Evolutionary conservation across 2,329 filamentous ascomycete species (phyloP).

Genomic region (Phaeomoniella chlamydospora): DNA sequence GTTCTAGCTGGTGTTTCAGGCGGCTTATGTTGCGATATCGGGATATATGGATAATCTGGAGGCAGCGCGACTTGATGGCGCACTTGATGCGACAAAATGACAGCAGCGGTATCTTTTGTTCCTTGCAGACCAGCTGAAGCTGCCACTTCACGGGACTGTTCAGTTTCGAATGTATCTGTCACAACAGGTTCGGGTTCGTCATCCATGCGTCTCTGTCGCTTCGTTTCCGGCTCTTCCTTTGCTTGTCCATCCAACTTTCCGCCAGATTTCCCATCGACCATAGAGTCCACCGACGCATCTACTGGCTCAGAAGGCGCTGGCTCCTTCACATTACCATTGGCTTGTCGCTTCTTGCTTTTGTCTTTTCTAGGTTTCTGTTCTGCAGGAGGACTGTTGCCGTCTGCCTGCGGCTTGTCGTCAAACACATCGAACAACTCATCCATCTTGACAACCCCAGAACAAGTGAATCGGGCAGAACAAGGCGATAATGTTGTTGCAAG

Average conservation of each 20-base stretch:
- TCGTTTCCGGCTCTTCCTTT: conserved; percentile 25
- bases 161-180: conserved; percentile 88
- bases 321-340: conserved; percentile 60
- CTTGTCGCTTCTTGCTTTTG: conserved; percentile 72
- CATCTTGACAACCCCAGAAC: conserved; percentile 34
- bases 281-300: neutral
- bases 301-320: neutral
- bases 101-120: conserved; percentile 49
- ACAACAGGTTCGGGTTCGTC: conserved; percentile 64
- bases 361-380: conserved; percentile 32
- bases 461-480: no score
- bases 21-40: conserved; percentile 88
- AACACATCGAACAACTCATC: conserved; percentile 77
- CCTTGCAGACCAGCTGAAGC: conserved; percentile 56
- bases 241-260: neutral
- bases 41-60: conserved; percentile 84
- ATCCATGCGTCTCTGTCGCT: conserved; percentile 32
- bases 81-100: conserved; percentile 91
- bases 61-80: conserved; percentile 95
- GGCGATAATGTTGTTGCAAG: no score
- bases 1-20: conserved; percentile 70
- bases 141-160: conserved; percentile 80
- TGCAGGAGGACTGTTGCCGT: conserved; percentile 9
- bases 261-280: neutral
- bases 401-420: conserved; percentile 47